Evolutionary conservation across 2,329 filamentous ascomycete genomes (phyloP).

Genomic region (Colletotrichum aenigma): DNA sequence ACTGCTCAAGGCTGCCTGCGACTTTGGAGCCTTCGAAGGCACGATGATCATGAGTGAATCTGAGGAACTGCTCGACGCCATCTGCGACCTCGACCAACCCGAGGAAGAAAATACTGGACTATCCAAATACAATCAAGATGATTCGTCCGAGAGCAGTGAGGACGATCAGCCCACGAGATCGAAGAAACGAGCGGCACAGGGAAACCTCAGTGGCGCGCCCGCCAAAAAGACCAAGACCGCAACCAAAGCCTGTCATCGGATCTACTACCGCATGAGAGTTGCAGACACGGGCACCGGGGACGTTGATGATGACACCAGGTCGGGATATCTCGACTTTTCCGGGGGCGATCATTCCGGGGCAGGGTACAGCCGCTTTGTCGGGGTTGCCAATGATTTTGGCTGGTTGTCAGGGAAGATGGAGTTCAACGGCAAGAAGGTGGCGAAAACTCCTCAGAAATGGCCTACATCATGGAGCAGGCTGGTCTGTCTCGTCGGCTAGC

Average conservation of each 20-base stretch:
- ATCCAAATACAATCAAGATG: not conserved
- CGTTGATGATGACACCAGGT: not conserved
- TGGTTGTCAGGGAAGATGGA: not conserved
- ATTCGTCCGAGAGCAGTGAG: not conserved
- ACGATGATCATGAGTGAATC: not conserved
- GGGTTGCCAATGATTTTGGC: not conserved
- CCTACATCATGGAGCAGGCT: not conserved
- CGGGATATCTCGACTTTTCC: not conserved
- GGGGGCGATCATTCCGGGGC: not conserved
- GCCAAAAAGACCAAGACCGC: not conserved
- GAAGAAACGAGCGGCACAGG: not conserved
- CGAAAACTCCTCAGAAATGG: not conserved
- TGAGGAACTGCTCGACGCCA: conserved; percentile 25
- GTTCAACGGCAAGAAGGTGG: not conserved
- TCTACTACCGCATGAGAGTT: not conserved
- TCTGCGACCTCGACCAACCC: not conserved
- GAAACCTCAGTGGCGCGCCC: not conserved
- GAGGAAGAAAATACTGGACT: not conserved
- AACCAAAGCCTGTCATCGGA: not conserved
- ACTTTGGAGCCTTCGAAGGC: not conserved
- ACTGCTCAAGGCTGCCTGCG: not conserved
- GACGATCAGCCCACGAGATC: not conserved
- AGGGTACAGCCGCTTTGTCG: not conserved
- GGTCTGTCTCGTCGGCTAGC: not conserved
- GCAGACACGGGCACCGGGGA: not conserved